Conservation (phyloP, 768 basidiomycete genomes). For the Agrocybe praecox region DNA sequence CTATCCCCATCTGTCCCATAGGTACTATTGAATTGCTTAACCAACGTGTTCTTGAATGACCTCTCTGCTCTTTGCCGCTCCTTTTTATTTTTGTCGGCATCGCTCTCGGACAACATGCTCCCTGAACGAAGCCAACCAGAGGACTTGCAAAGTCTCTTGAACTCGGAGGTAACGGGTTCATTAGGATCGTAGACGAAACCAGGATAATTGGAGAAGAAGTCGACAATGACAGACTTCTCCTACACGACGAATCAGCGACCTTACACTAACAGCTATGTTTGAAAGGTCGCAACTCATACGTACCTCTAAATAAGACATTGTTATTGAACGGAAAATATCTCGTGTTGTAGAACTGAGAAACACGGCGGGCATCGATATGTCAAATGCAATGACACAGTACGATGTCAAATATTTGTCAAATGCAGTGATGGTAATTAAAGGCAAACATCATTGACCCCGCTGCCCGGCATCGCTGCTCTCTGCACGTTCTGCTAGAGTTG, state of each 20-base stretch:
- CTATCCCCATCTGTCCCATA: neutral
- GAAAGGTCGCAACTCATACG: no score
- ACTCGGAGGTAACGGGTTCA: neutral
- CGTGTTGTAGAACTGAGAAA: no score
- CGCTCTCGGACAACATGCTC: neutral
- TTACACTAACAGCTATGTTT: no score
- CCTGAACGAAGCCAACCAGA: neutral
- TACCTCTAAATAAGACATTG: no score
- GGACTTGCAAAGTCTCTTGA: neutral
- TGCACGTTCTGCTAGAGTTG: no score
- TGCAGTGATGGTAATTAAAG: no score
- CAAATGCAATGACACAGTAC: no score
- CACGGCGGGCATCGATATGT: no score
- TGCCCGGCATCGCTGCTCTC: no score
- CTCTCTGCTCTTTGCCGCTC: neutral
- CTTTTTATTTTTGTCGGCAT: neutral
- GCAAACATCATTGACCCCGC: no score
- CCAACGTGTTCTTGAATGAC: neutral
- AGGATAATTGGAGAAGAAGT: neutral
- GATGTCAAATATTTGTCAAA: no score
- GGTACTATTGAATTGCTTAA: neutral
- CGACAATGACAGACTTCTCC: neutral
- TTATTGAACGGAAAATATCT: no score
- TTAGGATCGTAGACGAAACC: neutral
- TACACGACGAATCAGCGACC: neutral